phyloP scores from a whole-genome alignment of 768 basidiomycete species.

The Suillus lakei region DNA sequence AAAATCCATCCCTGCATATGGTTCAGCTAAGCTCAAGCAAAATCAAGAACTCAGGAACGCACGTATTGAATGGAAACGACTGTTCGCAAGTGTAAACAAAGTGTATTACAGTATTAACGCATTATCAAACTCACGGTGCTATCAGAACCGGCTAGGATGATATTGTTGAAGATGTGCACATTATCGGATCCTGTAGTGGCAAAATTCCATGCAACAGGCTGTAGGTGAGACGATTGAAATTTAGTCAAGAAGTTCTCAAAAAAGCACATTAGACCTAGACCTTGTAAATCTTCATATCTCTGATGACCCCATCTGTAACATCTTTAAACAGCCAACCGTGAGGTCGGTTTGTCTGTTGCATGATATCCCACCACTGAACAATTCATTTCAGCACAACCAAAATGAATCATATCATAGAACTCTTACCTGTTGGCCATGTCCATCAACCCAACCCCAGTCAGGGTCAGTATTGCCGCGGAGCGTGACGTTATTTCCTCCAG shows the following conservation, averaged over 20 bases:
- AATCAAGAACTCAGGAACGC: slow-evolving; percentile 25
- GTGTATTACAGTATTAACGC: neutral
- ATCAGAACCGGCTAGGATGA: slow-evolving; percentile 56
- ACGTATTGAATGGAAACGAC: slow-evolving; percentile 69
- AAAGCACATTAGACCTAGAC: slow-evolving; percentile 27
- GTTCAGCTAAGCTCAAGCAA: neutral
- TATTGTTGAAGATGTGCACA: slow-evolving; percentile 58
- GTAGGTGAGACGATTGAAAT: slow-evolving; percentile 4
- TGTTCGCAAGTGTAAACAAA: slow-evolving; percentile 20
- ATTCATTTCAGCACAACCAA: neutral
- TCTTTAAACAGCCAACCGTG: slow-evolving; percentile 59
- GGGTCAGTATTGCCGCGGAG: slow-evolving; percentile 56
- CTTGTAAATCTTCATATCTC: slow-evolving; percentile 62
- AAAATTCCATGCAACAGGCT: slow-evolving; percentile 67
- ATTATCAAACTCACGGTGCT: slow-evolving; percentile 21
- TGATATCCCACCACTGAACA: slow-evolving; percentile 60
- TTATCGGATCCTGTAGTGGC: slow-evolving; percentile 53
- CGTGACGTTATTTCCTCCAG: slow-evolving; percentile 61
- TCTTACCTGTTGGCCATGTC: slow-evolving; percentile 57
- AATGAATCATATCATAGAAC: neutral
- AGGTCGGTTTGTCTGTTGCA: slow-evolving; percentile 56
- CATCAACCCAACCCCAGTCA: slow-evolving; percentile 66
- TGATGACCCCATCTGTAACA: slow-evolving; percentile 57
- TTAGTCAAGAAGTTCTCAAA: neutral
- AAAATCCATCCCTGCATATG: slow-evolving; percentile 43